phyloP scores from a whole-genome alignment of 1,284 basidiomycete genomes.

The Cystobasidium sp. region DNA sequence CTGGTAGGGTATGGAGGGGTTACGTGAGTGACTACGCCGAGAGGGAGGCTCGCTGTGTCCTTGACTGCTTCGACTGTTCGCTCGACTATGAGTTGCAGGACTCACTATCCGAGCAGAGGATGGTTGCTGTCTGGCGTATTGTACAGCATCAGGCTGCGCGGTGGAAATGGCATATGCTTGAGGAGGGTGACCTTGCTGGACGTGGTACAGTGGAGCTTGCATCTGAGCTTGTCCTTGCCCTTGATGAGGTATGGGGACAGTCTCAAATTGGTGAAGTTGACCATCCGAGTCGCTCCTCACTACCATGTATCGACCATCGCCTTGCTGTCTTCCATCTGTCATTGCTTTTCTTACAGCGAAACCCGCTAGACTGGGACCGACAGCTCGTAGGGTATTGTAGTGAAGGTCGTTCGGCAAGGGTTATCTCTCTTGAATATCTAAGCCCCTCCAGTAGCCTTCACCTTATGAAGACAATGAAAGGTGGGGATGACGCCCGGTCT shows the following conservation, averaged over 20 bases:
- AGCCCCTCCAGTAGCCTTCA: no score
- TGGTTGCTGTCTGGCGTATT: background rate
- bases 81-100: background rate
- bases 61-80: constrained; percentile 2
- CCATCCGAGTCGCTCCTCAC: constrained; percentile 19
- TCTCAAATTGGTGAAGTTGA: constrained; percentile 5
- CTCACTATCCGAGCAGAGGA: background rate
- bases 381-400: no score
- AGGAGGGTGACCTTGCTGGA: background rate
- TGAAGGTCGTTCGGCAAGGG: no score
- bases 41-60: background rate
- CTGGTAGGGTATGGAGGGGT: background rate
- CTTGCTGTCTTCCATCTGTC: background rate
- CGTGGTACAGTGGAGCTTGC: background rate
- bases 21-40: background rate
- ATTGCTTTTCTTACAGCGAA: background rate
- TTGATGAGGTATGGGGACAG: background rate
- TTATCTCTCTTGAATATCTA: no score
- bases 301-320: constrained; percentile 8
- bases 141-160: background rate
- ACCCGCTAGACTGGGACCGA: no score
- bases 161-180: background rate
- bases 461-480: no score
- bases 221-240: background rate
- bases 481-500: no score